Evolutionary conservation across 2,329 filamentous ascomycete genomes (phyloP).

Genomic region (Byssoonygena ceratinophila): DNA sequence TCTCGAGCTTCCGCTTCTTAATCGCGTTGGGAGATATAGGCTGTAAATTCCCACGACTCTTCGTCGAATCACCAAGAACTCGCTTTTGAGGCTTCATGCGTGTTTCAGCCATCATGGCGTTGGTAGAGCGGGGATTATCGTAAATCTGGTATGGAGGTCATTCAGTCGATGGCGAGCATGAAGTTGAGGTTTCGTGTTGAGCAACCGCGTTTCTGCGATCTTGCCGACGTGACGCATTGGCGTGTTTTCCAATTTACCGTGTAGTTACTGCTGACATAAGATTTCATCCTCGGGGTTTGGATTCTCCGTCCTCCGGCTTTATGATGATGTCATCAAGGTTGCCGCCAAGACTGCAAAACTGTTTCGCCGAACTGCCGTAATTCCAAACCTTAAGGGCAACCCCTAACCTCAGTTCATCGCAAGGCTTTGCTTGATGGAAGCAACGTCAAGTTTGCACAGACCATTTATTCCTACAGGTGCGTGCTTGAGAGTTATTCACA

Average conservation of each 20-base stretch:
- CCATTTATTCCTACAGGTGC: too few relatives aligned
- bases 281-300: too few relatives aligned
- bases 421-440: too few relatives aligned
- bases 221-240: not conserved
- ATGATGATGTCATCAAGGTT: too few relatives aligned
- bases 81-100: slow-evolving; percentile 54
- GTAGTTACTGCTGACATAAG: not conserved
- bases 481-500: too few relatives aligned
- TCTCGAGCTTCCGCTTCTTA: slow-evolving; percentile 78
- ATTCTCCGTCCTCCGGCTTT: too few relatives aligned
- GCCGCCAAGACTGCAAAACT: too few relatives aligned
- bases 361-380: too few relatives aligned
- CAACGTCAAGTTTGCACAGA: too few relatives aligned
- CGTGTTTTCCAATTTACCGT: not conserved
- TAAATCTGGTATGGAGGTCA: not conserved
- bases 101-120: slow-evolving; percentile 31
- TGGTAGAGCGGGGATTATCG: not conserved
- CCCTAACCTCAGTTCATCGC: too few relatives aligned
- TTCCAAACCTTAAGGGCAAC: too few relatives aligned
- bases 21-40: slow-evolving; percentile 43
- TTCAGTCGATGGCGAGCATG: not conserved
- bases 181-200: not conserved
- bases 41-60: slow-evolving; percentile 48
- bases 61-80: slow-evolving; percentile 58
- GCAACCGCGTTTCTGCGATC: not conserved